Conservation (phyloP, 805 yeast genomes). For the Kurtzmaniella cleridarum region DNA sequence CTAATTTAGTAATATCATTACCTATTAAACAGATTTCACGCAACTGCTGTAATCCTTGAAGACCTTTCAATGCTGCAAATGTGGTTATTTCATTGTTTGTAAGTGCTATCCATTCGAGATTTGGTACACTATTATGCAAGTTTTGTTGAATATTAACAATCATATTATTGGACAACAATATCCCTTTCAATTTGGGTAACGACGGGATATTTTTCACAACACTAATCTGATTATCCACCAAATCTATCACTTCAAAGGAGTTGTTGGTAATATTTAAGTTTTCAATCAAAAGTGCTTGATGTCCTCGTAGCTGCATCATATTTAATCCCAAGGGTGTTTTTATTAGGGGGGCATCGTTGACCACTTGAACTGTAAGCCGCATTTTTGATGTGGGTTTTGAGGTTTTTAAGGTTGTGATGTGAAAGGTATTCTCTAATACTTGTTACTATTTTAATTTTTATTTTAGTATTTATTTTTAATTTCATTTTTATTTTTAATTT, state of each 20-base stretch:
- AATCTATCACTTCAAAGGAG: slow-evolving; percentile 53
- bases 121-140: slow-evolving; percentile 33
- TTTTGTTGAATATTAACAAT: slow-evolving; percentile 33
- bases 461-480: no score
- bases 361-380: slow-evolving; percentile 30
- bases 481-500: no score
- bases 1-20: slow-evolving; percentile 48
- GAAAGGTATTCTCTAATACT: no score
- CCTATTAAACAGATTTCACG: slow-evolving; percentile 47
- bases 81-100: slow-evolving; percentile 44
- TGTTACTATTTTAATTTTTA: no score
- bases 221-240: slow-evolving; percentile 69
- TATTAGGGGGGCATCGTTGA: slow-evolving; percentile 25
- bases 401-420: no score
- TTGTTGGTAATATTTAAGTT: slow-evolving; percentile 27
- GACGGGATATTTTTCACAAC: slow-evolving; percentile 47
- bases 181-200: slow-evolving; percentile 37
- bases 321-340: slow-evolving; percentile 31
- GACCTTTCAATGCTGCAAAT: slow-evolving; percentile 38
- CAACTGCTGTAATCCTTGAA: slow-evolving; percentile 37
- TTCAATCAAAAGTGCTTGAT: slow-evolving; percentile 29
- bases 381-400: slow-evolving; percentile 10
- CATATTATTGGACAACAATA: slow-evolving; percentile 62
- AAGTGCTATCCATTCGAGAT: slow-evolving; percentile 48
- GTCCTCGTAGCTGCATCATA: slow-evolving; percentile 30